Conservation (phyloP, 2,329 filamentous ascomycete genomes). For the Clonostachys rhizophaga region DNA sequence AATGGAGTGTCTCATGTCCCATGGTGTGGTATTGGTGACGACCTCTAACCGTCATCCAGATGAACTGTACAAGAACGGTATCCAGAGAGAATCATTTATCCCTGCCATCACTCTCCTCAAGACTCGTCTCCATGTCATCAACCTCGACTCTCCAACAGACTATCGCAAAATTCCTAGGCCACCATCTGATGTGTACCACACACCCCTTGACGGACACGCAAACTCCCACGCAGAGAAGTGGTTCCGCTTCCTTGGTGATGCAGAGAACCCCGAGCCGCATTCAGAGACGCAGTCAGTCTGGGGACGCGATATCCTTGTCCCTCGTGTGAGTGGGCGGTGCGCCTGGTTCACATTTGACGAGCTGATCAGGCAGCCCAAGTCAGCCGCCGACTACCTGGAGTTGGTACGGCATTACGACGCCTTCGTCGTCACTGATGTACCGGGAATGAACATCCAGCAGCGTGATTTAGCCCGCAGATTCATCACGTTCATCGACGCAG, state of each 20-base stretch:
- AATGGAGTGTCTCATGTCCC: conserved; percentile 87
- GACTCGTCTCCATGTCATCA: conserved; percentile 78
- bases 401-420: conserved; percentile 85
- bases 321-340: conserved; percentile 79
- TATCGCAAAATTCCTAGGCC: conserved; percentile 96
- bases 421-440: conserved; percentile 87
- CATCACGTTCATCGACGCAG: conserved; percentile 96
- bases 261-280: conserved; percentile 69
- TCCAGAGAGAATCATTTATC: conserved; percentile 92
- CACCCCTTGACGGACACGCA: conserved; percentile 75
- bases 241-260: conserved; percentile 91
- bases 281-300: conserved; percentile 79
- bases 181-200: conserved; percentile 89
- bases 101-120: conserved; percentile 94
- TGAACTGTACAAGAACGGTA: conserved; percentile 96
- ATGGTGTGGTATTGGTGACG: conserved; percentile 93
- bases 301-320: conserved; percentile 87
- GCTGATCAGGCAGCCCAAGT: conserved; percentile 81
- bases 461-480: conserved; percentile 88
- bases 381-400: conserved; percentile 93
- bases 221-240: conserved; percentile 83
- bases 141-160: conserved; percentile 91
- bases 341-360: conserved; percentile 93
- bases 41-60: conserved; percentile 96
- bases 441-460: conserved; percentile 82